These are phyloP conservation scores for Pseudogymnoascus sp. DNA, from an alignment of 2,329 filamentous ascomycete genomes.

Conservation along the genomic window DNA sequence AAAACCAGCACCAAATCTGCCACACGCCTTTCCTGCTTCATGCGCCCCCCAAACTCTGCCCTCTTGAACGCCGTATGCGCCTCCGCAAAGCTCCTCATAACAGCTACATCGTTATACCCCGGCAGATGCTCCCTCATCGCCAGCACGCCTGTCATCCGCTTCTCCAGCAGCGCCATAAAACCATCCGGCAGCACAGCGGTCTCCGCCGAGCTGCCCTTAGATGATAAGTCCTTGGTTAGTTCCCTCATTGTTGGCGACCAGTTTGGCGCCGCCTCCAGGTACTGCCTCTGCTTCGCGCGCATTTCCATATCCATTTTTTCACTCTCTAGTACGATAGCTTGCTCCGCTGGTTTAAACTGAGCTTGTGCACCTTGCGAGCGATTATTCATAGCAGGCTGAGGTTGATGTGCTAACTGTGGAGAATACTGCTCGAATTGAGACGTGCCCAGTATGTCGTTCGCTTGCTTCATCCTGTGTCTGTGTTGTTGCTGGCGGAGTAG, in stretches of 20 bases:
- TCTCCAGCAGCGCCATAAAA: constrained; percentile 54
- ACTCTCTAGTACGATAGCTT: constrained; percentile 20
- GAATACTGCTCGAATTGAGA: constrained; percentile 30
- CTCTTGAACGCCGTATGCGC: constrained; percentile 93
- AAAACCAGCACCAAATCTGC: constrained; percentile 94
- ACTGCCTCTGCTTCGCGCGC: too few relatives aligned
- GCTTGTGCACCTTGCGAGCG: constrained; percentile 17
- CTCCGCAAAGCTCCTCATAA: constrained; percentile 90
- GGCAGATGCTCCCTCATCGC: constrained; percentile 75
- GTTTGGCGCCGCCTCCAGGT: too few relatives aligned
- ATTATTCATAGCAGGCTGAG: constrained; percentile 12
- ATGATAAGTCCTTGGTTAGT: neutral
- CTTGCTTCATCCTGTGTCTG: constrained; percentile 30
- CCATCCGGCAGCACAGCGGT: neutral
- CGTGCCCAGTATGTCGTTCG: constrained; percentile 27
- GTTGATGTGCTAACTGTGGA: constrained; percentile 8
- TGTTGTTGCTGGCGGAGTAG: constrained; percentile 23
- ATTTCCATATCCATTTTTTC: too few relatives aligned
- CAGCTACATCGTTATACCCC: constrained; percentile 81
- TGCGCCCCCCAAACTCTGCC: constrained; percentile 75
- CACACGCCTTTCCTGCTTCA: constrained; percentile 88
- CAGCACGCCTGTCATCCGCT: constrained; percentile 38
- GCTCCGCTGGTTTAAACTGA: constrained; percentile 19
- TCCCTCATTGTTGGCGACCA: too few relatives aligned
- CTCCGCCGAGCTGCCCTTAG: neutral